phyloP scores from a whole-genome alignment of 805 yeast species.

The Candida tibetensis region DNA sequence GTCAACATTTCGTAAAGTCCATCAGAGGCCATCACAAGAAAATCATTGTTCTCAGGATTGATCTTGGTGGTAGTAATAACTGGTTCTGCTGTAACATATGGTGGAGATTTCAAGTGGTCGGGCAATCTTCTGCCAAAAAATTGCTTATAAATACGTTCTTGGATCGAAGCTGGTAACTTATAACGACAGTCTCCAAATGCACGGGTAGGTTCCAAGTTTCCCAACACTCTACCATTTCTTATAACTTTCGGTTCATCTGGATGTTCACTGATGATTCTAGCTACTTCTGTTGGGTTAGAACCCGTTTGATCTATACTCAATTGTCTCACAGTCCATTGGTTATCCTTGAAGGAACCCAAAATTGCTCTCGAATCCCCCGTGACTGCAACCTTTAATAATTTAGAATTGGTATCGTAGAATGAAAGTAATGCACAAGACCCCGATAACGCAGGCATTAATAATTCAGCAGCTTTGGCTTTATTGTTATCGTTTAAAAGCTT shows the following conservation, averaged over 20 bases:
- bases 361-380: conserved; percentile 96
- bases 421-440: conserved; percentile 93
- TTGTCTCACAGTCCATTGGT: conserved; percentile 84
- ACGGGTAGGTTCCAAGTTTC: conserved; percentile 90
- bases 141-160: conserved; percentile 66
- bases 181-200: conserved; percentile 98
- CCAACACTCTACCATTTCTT: conserved; percentile 84
- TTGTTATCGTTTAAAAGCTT: conserved; percentile 65
- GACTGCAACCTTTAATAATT: conserved; percentile 80
- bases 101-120: conserved; percentile 77
- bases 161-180: conserved; percentile 76
- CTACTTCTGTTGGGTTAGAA: conserved; percentile 81
- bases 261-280: conserved; percentile 79
- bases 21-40: conserved; percentile 89
- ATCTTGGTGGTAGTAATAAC: conserved; percentile 80
- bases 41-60: conserved; percentile 69
- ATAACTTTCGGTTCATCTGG: conserved; percentile 87
- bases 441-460: conserved; percentile 87
- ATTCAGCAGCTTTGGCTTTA: conserved; percentile 66
- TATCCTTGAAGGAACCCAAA: conserved; percentile 67
- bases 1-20: conserved; percentile 90
- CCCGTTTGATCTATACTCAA: conserved; percentile 93
- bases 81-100: conserved; percentile 97
- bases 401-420: conserved; percentile 75
- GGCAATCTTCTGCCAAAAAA: conserved; percentile 82